Evolutionary conservation across 73 alveolate genomes (phyloP).

Genomic region (Stentor coeruleus): DNA sequence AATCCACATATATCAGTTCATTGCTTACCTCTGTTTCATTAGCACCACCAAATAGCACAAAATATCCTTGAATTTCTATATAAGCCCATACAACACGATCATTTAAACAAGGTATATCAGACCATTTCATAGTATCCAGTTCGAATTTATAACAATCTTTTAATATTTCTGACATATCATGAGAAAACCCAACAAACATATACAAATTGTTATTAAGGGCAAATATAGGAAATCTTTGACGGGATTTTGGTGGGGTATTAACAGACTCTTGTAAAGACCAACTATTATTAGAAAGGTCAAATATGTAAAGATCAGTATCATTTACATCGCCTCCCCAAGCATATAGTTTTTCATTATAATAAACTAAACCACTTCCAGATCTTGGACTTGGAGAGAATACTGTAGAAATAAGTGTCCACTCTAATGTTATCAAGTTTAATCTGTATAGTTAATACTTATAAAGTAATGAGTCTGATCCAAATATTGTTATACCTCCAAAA

Average conservation of each 20-base stretch:
- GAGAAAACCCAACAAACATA: neutral
- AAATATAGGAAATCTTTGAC: neutral
- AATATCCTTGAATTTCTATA: neutral
- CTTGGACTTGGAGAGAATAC: no score
- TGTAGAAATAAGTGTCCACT: no score
- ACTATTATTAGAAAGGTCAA: neutral
- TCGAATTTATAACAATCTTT: neutral
- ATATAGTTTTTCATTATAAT: neutral
- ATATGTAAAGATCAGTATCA: no score
- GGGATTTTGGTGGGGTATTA: neutral
- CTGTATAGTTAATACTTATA: neutral
- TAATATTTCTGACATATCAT: no score
- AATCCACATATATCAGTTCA: neutral
- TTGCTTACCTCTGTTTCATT: no score
- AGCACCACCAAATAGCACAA: neutral
- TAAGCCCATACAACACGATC: neutral
- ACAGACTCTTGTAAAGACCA: neutral
- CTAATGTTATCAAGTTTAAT: neutral
- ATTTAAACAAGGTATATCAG: neutral
- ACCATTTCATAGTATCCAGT: neutral
- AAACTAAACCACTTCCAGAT: neutral
- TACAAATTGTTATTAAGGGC: neutral
- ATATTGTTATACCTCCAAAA: neutral
- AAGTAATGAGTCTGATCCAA: neutral
- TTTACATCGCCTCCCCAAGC: neutral